Conservation (phyloP, 768 basidiomycete species). For the Cubamyces sp. region DNA sequence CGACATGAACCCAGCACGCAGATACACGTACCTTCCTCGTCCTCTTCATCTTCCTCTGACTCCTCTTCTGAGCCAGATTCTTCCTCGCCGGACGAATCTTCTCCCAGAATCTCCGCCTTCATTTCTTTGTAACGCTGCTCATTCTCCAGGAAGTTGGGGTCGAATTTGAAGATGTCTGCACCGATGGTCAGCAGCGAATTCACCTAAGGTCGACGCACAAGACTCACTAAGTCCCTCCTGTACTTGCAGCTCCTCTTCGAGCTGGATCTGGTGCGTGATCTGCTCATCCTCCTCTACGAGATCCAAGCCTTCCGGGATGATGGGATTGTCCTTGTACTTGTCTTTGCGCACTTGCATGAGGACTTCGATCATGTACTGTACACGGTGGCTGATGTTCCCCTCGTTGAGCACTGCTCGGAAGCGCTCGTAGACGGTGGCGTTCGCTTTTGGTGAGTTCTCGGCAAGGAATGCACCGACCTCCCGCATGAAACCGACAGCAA, state of each 20-base stretch:
- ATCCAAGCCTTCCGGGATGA: slow-evolving; percentile 92
- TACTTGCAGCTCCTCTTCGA: slow-evolving; percentile 93
- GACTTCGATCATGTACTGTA: slow-evolving; percentile 99
- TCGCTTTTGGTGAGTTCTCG: slow-evolving; percentile 94
- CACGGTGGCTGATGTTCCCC: slow-evolving; percentile 91
- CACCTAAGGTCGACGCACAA: background rate
- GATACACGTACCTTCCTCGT: slow-evolving; percentile 47
- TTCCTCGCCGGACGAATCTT: slow-evolving; percentile 76
- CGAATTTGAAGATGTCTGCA: slow-evolving; percentile 93
- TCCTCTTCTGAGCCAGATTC: slow-evolving; percentile 56
- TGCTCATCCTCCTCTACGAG: slow-evolving; percentile 98
- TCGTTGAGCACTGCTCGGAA: slow-evolving; percentile 98
- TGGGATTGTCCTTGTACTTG: slow-evolving; percentile 98
- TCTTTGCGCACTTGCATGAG: slow-evolving; percentile 99
- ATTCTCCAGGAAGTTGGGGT: slow-evolving; percentile 84
- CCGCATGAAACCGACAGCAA: slow-evolving; percentile 95
- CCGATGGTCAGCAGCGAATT: background rate
- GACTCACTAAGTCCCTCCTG: slow-evolving; percentile 92
- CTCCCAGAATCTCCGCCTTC: slow-evolving; percentile 92
- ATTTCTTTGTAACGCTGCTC: slow-evolving; percentile 94
- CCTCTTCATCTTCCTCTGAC: slow-evolving; percentile 61
- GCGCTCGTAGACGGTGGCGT: slow-evolving; percentile 92
- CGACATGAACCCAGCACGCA: background rate
- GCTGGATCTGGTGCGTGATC: slow-evolving; percentile 85
- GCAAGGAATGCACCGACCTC: slow-evolving; percentile 95